Percentiles rank a stretch among this genome's conserved stretches.
Evolutionary conservation across 2,329 filamentous ascomycete species (phyloP).

Genomic region (Albifimbria verrucaria): DNA sequence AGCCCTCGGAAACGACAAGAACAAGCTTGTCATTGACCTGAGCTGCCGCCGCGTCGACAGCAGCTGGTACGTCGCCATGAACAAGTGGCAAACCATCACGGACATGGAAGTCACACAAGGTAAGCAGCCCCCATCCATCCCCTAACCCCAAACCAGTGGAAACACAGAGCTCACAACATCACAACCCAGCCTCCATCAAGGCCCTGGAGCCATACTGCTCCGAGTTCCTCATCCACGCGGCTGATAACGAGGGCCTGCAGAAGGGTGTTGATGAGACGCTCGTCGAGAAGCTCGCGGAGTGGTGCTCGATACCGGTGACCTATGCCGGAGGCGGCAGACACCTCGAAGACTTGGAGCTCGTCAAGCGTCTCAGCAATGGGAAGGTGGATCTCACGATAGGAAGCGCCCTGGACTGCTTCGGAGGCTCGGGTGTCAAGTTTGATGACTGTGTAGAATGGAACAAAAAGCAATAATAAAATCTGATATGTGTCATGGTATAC

Average conservation of each 20-base stretch:
- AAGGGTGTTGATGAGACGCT: conserved; percentile 85
- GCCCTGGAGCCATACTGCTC: conserved; percentile 87
- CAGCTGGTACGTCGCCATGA: conserved; percentile 95
- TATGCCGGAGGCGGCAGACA: conserved; percentile 92
- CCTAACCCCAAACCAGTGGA: not conserved
- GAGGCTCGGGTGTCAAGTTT: conserved; percentile 80
- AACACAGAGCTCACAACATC: conserved; percentile 9
- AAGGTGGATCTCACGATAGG: conserved; percentile 93
- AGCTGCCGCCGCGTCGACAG: conserved; percentile 76
- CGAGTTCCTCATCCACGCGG: conserved; percentile 95
- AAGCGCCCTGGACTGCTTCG: conserved; percentile 94
- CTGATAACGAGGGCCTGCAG: conserved; percentile 93
- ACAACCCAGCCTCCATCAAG: conserved; percentile 76
- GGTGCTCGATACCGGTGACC: conserved; percentile 90
- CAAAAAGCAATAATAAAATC: conserved; percentile 33
- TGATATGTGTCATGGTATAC: too few species aligned
- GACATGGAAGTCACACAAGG: conserved; percentile 91
- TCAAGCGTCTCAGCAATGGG: conserved; percentile 73
- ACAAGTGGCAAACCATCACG: conserved; percentile 98
- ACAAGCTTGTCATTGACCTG: conserved; percentile 88
- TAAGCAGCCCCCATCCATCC: conserved; percentile 32
- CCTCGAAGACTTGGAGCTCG: conserved; percentile 76
- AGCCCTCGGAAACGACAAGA: conserved; percentile 69
- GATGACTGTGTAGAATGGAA: conserved; percentile 93
- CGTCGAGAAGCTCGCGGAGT: conserved; percentile 71